A percentile compares a stretch with the other conserved stretches of the same genome.
phyloP scores from a whole-genome alignment of 2,329 filamentous ascomycete species.

The Fusarium sp. region DNA sequence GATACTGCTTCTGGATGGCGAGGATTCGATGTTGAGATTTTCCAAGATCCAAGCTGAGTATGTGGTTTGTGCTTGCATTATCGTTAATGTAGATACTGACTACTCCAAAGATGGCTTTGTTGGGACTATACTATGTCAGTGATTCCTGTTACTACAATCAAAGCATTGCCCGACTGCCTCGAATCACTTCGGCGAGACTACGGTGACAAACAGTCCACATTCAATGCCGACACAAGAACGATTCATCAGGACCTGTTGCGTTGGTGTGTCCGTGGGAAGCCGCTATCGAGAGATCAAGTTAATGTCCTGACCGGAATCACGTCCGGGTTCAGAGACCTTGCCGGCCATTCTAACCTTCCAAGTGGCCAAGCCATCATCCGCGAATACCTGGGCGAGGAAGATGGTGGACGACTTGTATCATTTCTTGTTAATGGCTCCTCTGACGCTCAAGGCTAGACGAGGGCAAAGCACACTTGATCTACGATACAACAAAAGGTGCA shows the following conservation, averaged over 20 bases:
- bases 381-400: constrained; percentile 48
- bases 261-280: constrained; percentile 47
- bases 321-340: constrained; percentile 46
- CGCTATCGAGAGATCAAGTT: constrained; percentile 44
- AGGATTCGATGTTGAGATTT: constrained; percentile 51
- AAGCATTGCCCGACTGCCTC: constrained; percentile 55
- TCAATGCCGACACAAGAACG: not conserved
- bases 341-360: constrained; percentile 34
- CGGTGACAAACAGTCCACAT: not conserved
- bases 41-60: constrained; percentile 58
- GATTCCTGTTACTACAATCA: constrained; percentile 56
- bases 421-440: constrained; percentile 48
- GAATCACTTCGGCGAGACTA: constrained; percentile 53
- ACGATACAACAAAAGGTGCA: constrained; percentile 7
- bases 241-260: constrained; percentile 30
- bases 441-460: constrained; percentile 1
- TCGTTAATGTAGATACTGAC: not conserved
- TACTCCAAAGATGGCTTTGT: constrained; percentile 50
- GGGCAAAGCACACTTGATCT: constrained; percentile 1
- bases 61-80: constrained; percentile 43
- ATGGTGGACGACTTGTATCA: constrained; percentile 48
- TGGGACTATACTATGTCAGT: constrained; percentile 53
- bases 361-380: constrained; percentile 40
- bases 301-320: constrained; percentile 50
- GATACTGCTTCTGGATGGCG: constrained; percentile 58